Conservation (phyloP, 345 rosid species). For the Corymbia maculata region DNA sequence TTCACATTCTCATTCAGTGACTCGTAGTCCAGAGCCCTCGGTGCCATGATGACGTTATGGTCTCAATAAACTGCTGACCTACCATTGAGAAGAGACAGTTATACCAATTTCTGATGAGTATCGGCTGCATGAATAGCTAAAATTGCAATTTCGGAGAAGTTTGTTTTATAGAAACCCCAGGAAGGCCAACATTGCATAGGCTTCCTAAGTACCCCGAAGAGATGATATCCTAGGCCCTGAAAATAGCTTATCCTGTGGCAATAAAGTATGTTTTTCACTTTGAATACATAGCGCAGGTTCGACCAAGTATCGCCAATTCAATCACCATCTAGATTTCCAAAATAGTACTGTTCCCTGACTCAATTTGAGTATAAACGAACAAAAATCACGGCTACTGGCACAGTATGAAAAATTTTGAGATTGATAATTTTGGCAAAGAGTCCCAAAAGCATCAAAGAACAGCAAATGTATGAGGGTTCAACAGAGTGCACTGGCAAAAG, state of each 20-base stretch:
- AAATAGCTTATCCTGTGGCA: neutral
- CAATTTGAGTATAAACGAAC: neutral
- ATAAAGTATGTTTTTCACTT: neutral
- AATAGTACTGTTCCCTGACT: neutral
- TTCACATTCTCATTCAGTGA: constrained; percentile 80
- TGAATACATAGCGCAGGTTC: neutral
- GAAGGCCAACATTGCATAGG: neutral
- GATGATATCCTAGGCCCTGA: neutral
- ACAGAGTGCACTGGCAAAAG: neutral
- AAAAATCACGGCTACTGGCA: neutral
- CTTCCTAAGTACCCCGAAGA: neutral
- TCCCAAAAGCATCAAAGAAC: neutral
- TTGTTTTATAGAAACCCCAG: neutral
- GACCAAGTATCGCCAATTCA: neutral
- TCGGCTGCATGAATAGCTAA: neutral
- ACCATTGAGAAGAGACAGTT: neutral
- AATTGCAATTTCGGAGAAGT: neutral
- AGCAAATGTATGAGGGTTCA: neutral
- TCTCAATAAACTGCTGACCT: neutral
- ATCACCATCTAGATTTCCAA: neutral
- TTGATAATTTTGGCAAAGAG: neutral
- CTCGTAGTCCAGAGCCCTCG: constrained; percentile 64
- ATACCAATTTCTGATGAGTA: neutral
- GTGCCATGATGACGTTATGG: constrained; percentile 35
- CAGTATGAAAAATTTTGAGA: neutral